These are phyloP conservation scores for Helianthus annuus DNA, from an alignment of 129 eudicot genomes.

Conservation along the genomic window HanXRQr2.0-SUNRISE NC_035435.2:175546816-175547315, in stretches of 20 bases:
- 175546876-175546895: slow-evolving; percentile 71
- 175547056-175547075: slow-evolving; percentile 60
- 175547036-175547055: slow-evolving; percentile 57
- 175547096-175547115: slow-evolving; percentile 54
- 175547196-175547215: slow-evolving; percentile 63
- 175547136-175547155: slow-evolving; percentile 48
- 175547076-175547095: slow-evolving; percentile 53
- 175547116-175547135: slow-evolving; percentile 65
- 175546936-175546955: slow-evolving; percentile 52
- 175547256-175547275: slow-evolving; percentile 58
- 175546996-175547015: slow-evolving; percentile 58
- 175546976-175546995: slow-evolving; percentile 57
- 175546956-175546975: slow-evolving; percentile 81
- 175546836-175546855: slow-evolving; percentile 43
- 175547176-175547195: slow-evolving; percentile 54
- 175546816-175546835: slow-evolving; percentile 63
- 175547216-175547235: slow-evolving; percentile 48
- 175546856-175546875: slow-evolving; percentile 56
- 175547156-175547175: slow-evolving; percentile 66
- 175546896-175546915: slow-evolving; percentile 56
- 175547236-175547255: slow-evolving; percentile 54
- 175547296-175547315: background rate
- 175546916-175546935: slow-evolving; percentile 53
- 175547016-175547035: slow-evolving; percentile 53
- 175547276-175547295: slow-evolving; percentile 72